Evolutionary conservation across 2,329 filamentous ascomycete species (phyloP), one percentile per base, ranked within the genome.

Genomic region (Sphaerostilbella broomeana): DNA sequence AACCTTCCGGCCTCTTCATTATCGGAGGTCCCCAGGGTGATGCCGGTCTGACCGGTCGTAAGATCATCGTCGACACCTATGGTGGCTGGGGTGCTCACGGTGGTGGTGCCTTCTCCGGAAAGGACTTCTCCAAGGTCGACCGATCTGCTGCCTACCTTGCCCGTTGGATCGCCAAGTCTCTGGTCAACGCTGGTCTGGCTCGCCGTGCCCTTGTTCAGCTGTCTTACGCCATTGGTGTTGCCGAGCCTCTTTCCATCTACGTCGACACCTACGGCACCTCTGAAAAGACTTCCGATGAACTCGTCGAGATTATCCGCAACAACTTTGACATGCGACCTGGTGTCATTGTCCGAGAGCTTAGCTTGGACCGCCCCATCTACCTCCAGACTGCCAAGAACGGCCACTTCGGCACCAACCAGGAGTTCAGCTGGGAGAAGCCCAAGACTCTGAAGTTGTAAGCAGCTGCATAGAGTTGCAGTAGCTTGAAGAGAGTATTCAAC

Each of bases 121-220:
- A 98, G 84, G 92, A 98, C 69, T 98, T 95, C 81, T 95, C 88
- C 79, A 98, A 98, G 81, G 92, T 98, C 70, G 92, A 98, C 66
- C 86, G 92, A 58, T 97, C 92, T 38, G 92, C 92, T 53, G 92
- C 92, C 61, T 98, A 98, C 74, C 81, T 97, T 55, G 89, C 79
- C 55, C 88, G 92, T 65, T 98, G 92, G 92, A 89, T 98, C 67
- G 92, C 92, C 72, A 98, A 98, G 80, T 98, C 92, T 28, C 79
- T 98, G 51, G 86, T 98, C 55, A 71, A 81, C 58, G 85, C 90
- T 56, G 83, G 84, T 58, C 84, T 98, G 47, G 86, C 86, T 58
- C 89, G 92, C 61, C 89, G 92, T 67, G 85, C 80, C 47, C 83
- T 98, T 39, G 92, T 98, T 56, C 92, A 98, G 79, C 84, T 98